Evolutionary conservation across 805 yeast species (phyloP).

Genomic region (Candida pseudofarinosa): DNA sequence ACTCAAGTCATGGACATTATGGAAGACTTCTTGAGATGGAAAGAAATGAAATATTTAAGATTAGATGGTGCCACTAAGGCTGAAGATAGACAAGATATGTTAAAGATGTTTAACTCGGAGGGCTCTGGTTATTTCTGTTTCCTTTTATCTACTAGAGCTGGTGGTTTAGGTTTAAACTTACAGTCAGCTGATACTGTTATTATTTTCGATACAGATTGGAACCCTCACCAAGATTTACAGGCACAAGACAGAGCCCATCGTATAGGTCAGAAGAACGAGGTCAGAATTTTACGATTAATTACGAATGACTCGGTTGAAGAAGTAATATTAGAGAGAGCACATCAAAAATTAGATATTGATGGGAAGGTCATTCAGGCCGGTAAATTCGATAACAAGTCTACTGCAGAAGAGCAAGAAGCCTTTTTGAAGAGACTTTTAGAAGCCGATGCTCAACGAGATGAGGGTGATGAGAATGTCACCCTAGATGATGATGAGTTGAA

Average conservation of each 20-base stretch:
- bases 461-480: slow-evolving; percentile 51
- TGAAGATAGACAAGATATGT: slow-evolving; percentile 74
- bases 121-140: slow-evolving; percentile 75
- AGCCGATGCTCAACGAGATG: slow-evolving; percentile 56
- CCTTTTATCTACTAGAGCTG: slow-evolving; percentile 79
- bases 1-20: slow-evolving; percentile 86
- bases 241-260: slow-evolving; percentile 90
- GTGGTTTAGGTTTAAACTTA: slow-evolving; percentile 81
- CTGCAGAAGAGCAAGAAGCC: slow-evolving; percentile 84
- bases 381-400: slow-evolving; percentile 81
- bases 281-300: slow-evolving; percentile 72
- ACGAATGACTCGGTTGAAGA: slow-evolving; percentile 81
- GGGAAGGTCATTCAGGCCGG: slow-evolving; percentile 92
- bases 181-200: slow-evolving; percentile 87
- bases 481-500: slow-evolving; percentile 70
- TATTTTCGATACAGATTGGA: slow-evolving; percentile 87
- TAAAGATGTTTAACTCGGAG: slow-evolving; percentile 72
- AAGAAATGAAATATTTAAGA: slow-evolving; percentile 66
- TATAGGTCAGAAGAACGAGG: slow-evolving; percentile 87
- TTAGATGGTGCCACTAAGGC: slow-evolving; percentile 82
- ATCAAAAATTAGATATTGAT: slow-evolving; percentile 78
- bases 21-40: slow-evolving; percentile 74
- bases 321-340: slow-evolving; percentile 76
- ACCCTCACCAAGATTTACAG: slow-evolving; percentile 87
- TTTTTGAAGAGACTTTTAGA: slow-evolving; percentile 67